Base-by-base conservation (phyloP, 2,329 filamentous ascomycete species). In the Phialemonium atrogriseum region DNA sequence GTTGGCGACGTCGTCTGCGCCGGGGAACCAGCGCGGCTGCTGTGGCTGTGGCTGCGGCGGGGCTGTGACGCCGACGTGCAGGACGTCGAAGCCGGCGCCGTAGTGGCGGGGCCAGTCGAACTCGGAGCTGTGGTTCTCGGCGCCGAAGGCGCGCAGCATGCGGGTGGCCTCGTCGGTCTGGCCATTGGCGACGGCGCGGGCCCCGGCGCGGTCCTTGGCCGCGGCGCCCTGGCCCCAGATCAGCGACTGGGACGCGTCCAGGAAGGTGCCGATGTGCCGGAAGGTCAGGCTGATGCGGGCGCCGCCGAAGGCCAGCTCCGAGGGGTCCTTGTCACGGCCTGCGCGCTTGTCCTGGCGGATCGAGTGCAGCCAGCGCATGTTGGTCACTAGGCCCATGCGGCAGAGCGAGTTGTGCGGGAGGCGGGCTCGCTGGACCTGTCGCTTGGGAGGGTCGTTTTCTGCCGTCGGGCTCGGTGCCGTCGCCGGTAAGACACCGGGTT, bases 171-270 rank as follows among this genome's bases (percentile, higher is more conserved):
- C 74, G 4, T 64, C 56, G 1, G 70, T 67, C 41, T 84, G 72
- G 1, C 81, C 84, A 40, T 85, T 85, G 34, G 86, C 55, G 9
- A 93, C 77, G 0, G 62, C 46, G 1, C 62, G 60, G 0, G 87
- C 86, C 1, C 64, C 58, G 0, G 66, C 64, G 15, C 66, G 65
- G 0, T 62, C 66, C 59, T 94, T 94, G 6, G 62, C 64, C 1
- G 71, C 75, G 1, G 88, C 89, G 3, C 91, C 91, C 56, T 95
- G 88, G 10, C 91, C 91, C 89, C 88, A 96, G 33, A 98, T 94
- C 3, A 60, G 59, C 18, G 64, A 64, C 23, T 72, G 66, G n/a
- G 74, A 64, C 4, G 65, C 61, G 44, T 80, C 67, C 26, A 94
- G 58, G 49, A 86, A 96, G 0, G 91, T 98, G 2, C 78, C 86